phyloP scores from a whole-genome alignment of 345 rosid species.

The Eucalyptus erythrocorys region DNA sequence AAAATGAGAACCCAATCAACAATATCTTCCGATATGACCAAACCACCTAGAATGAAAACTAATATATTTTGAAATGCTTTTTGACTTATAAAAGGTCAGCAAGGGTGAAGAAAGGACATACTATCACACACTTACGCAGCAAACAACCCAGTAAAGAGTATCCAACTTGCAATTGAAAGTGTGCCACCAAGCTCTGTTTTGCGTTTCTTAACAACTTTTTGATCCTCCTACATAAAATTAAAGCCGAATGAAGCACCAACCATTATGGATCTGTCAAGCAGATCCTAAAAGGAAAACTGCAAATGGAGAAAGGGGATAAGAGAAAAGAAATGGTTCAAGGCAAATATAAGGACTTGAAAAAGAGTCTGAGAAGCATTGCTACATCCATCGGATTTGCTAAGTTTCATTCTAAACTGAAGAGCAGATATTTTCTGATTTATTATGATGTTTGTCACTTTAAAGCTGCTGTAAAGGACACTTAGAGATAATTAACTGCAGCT shows the following conservation, averaged over 20 bases:
- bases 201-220: slow-evolving; percentile 54
- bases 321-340: neutral
- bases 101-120: neutral
- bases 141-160: slow-evolving; percentile 75
- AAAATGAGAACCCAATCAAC: slow-evolving; percentile 32
- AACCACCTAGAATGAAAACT: neutral
- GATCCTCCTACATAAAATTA: slow-evolving; percentile 54
- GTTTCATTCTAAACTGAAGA: neutral
- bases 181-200: slow-evolving; percentile 93
- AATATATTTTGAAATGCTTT: neutral
- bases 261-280: neutral
- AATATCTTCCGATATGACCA: neutral
- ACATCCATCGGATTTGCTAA: neutral
- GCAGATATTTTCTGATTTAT: neutral
- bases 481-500: neutral
- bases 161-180: slow-evolving; percentile 89
- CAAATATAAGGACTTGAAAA: neutral
- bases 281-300: neutral
- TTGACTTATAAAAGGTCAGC: neutral
- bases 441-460: neutral
- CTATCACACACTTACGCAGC: slow-evolving; percentile 65
- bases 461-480: neutral
- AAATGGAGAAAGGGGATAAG: neutral
- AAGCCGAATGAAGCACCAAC: neutral
- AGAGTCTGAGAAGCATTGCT: neutral